Base-by-base conservation (phyloP, 805 yeast genomes). In the Yarrowia sp. region DNA sequence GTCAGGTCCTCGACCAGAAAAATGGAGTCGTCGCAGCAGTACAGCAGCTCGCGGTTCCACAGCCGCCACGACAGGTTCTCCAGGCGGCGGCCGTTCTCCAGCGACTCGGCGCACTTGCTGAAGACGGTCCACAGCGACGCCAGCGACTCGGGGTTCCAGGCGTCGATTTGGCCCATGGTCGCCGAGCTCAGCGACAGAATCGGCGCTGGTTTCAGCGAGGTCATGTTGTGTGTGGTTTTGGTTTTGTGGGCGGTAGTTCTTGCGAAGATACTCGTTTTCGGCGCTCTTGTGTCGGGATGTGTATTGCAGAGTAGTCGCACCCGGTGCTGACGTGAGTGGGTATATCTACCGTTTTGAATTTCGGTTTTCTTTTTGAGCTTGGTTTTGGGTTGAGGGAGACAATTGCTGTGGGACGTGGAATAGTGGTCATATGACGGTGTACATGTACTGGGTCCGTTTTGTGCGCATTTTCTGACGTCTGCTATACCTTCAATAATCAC, bases 21-120 rank as follows among this genome's bases (percentile, higher is more conserved):
- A 7, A 55, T 55, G 47, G 31, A 19, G 38, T 55, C 38, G 47
- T 38, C 46, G 16, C 47, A 38, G 21, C 61, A 55, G 38, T 55
- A 55, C 16, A 55, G 61, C 14, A 55, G 3, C 21, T 55, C 61
- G 8, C 61, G 4, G 36, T 70, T 73, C 75, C 74, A 72, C 56
- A 73, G 66, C 9, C 76, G 64, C 76, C 76, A 73, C n/a, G 75
- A 70, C 63, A 73, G 64, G 65, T 73, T 73, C 63, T 73, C 76
- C n/a, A 73, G 66, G 3, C 76, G 68, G n/a, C 73, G 64, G 36
- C 76, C 76, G 63, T 74, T 72, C 36, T 72, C 75, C 24, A 74
- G 65, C 49, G 65, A 64, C 65, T 71, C 69, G n/a, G 73, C 68
- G 65, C 76, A 73, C 49, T 73, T 72, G 38, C 75, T 66, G 59